A percentile compares a stretch with the other conserved stretches of the same genome.
Conservation (phyloP, 2,329 filamentous ascomycete genomes). For the Diplodia mutila region DNA sequence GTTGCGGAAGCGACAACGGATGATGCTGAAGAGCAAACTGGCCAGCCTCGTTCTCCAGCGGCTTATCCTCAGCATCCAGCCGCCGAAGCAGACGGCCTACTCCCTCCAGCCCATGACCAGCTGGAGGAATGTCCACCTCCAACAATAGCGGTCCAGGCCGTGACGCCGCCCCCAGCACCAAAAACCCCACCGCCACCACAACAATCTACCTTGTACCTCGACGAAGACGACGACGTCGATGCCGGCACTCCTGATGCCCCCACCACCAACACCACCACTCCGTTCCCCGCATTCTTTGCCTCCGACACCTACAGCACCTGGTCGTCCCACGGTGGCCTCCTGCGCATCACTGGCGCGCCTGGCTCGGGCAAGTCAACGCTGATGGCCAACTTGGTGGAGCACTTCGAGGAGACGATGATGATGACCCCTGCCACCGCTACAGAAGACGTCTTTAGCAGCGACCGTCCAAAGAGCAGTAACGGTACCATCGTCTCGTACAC, state of each 20-base stretch:
- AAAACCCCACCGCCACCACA: background rate
- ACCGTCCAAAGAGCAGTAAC: background rate
- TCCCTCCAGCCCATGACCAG: background rate
- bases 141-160: background rate
- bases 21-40: background rate
- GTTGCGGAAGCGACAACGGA: background rate
- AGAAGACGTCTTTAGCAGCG: background rate
- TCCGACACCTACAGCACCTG: background rate
- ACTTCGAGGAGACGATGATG: background rate
- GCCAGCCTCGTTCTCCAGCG: background rate
- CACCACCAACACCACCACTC: background rate
- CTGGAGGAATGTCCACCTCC: background rate
- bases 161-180: background rate
- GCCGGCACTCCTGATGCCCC: background rate
- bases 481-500: background rate
- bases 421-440: background rate
- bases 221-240: background rate
- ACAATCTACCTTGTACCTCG: background rate
- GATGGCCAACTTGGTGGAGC: background rate
- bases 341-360: background rate
- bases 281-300: background rate
- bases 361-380: background rate
- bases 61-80: background rate
- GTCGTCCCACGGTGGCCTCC: background rate
- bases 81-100: background rate